phyloP scores from a whole-genome alignment of 1,139 yeast species.

The Geotrichum australiense region DNA sequence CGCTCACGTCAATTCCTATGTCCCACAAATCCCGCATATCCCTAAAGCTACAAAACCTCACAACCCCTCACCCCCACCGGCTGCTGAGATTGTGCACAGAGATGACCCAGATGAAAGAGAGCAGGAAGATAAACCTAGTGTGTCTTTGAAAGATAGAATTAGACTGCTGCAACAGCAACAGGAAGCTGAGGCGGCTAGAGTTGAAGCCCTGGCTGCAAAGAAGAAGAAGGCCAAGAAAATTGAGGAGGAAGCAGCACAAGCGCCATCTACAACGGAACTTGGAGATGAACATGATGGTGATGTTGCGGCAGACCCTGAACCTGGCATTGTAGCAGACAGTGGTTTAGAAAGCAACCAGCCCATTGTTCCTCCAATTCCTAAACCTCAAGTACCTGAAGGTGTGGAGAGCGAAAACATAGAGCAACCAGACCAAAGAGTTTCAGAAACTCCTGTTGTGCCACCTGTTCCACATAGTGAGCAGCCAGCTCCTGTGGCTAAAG shows the following conservation, averaged over 20 bases:
- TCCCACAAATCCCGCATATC: conserved; percentile 22
- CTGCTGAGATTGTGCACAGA: conserved; percentile 19
- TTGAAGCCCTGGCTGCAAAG: conserved; percentile 55
- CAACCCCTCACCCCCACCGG: conserved; percentile 13
- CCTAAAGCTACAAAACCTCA: conserved; percentile 15
- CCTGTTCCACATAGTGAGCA: background rate
- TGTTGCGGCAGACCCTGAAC: conserved; percentile 2
- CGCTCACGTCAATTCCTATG: conserved; percentile 39
- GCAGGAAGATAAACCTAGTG: conserved; percentile 56
- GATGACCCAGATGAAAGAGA: conserved; percentile 27
- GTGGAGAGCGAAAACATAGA: background rate
- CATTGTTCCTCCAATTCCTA: background rate
- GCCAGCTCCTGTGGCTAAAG: background rate
- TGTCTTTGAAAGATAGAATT: conserved; percentile 82
- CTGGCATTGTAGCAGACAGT: conserved; percentile 1
- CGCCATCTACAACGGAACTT: background rate
- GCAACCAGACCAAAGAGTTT: background rate
- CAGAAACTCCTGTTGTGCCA: background rate
- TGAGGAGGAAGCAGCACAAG: background rate
- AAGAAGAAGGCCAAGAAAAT: conserved; percentile 37
- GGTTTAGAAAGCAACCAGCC: conserved; percentile 1
- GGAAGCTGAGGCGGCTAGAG: conserved; percentile 70
- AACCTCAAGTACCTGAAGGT: conserved; percentile 1
- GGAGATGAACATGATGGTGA: background rate
- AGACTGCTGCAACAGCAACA: conserved; percentile 77